phyloP scores from a whole-genome alignment of 805 yeast genomes.

The Sungouiozyma ichnusensis region DNA sequence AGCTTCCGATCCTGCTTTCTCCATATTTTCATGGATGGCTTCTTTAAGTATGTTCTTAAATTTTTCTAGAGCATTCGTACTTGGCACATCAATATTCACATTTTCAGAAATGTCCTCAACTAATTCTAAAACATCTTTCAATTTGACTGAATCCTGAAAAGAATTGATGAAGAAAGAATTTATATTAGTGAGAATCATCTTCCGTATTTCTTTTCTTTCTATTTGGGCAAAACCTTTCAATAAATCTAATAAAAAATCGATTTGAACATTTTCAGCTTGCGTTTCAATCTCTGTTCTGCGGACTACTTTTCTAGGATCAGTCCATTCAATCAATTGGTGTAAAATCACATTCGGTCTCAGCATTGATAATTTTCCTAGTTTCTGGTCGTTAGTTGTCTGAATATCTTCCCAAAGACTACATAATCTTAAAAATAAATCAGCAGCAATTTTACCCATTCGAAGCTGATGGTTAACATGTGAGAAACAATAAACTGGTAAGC shows the following conservation, averaged over 20 bases:
- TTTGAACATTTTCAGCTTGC: slow-evolving; percentile 39
- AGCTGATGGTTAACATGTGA: slow-evolving; percentile 66
- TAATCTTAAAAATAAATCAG: slow-evolving; percentile 54
- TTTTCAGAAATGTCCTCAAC: slow-evolving; percentile 26
- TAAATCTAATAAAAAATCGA: slow-evolving; percentile 45
- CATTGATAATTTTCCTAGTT: slow-evolving; percentile 16
- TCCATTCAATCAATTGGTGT: slow-evolving; percentile 74
- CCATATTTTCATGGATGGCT: slow-evolving; percentile 8
- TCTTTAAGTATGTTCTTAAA: slow-evolving; percentile 12
- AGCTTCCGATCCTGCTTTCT: slow-evolving; percentile 1
- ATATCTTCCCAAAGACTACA: slow-evolving; percentile 35
- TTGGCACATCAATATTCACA: slow-evolving; percentile 24
- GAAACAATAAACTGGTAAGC: slow-evolving; percentile 79
- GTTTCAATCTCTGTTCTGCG: slow-evolving; percentile 35
- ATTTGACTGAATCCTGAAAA: slow-evolving; percentile 16
- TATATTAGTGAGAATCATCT: slow-evolving; percentile 41
- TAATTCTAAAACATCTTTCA: slow-evolving; percentile 20
- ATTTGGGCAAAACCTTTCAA: slow-evolving; percentile 38
- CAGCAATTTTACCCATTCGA: slow-evolving; percentile 49
- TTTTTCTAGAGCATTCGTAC: slow-evolving; percentile 29
- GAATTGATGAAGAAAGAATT: slow-evolving; percentile 38
- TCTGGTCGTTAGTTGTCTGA: slow-evolving; percentile 27
- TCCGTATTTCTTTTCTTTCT: slow-evolving; percentile 43
- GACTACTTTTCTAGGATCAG: slow-evolving; percentile 64
- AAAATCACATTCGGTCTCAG: slow-evolving; percentile 41